phyloP scores from a whole-genome alignment of 352 stramenopile species.

The Pythium chondricola region DNA sequence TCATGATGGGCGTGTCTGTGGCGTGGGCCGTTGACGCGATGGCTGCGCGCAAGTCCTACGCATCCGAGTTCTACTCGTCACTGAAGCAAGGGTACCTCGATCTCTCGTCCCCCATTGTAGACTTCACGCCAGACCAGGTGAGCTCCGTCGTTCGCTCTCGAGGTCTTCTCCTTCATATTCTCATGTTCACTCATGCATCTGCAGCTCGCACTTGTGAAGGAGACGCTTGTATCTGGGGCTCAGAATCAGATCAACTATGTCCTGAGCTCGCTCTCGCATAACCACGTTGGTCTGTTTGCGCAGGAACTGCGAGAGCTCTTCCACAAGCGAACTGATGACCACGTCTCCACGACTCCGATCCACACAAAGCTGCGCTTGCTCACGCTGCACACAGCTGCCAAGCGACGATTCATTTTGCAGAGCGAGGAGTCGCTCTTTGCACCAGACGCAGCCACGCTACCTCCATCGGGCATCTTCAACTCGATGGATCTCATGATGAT shows the following conservation, averaged over 20 bases:
- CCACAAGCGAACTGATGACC: conserved; percentile 47
- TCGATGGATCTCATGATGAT: conserved; percentile 84
- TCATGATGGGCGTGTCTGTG: conserved; percentile 55
- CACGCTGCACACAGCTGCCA: conserved; percentile 63
- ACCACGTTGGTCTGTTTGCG: conserved; percentile 70
- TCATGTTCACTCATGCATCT: neutral
- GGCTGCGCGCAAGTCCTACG: conserved; percentile 75
- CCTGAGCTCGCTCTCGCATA: conserved; percentile 65
- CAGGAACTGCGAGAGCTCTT: conserved; percentile 74
- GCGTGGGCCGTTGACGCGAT: conserved; percentile 68
- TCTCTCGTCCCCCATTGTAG: conserved; percentile 66
- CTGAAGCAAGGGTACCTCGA: conserved; percentile 79
- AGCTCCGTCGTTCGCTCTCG: neutral
- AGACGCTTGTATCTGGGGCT: conserved; percentile 62
- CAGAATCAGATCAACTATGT: conserved; percentile 87
- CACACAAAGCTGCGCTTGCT: conserved; percentile 73
- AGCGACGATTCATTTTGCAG: conserved; percentile 57
- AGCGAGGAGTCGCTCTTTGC: conserved; percentile 58
- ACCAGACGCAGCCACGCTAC: conserved; percentile 36
- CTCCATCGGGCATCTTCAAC: conserved; percentile 65
- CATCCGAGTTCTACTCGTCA: conserved; percentile 79
- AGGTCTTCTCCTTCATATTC: neutral
- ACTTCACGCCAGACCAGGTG: conserved; percentile 84
- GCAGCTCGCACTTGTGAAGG: conserved; percentile 74
- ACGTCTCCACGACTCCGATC: conserved; percentile 37